phyloP scores from a whole-genome alignment of 164 flowering plant genomes.

The Magnolia kwangsiensis region DNA sequence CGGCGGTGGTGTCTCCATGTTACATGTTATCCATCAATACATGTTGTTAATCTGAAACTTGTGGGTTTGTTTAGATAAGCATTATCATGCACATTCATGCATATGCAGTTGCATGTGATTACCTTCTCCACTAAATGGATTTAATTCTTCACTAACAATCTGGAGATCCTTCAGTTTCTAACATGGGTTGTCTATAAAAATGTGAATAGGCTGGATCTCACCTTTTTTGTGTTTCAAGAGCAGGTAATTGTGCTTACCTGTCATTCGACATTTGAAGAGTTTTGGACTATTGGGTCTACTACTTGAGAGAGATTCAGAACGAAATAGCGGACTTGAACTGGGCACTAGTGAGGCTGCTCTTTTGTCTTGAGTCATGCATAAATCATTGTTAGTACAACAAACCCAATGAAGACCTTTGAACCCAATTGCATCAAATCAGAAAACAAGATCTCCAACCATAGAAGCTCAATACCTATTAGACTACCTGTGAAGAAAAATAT shows the following conservation, averaged over 20 bases:
- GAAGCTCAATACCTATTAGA: constrained; percentile 16
- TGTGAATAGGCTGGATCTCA: not conserved
- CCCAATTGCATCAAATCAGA: not conserved
- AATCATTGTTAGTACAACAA: constrained; percentile 2
- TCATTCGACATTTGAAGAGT: constrained; percentile 27
- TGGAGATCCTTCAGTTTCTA: not conserved
- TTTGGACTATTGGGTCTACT: constrained; percentile 43
- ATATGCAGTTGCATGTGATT: too few species aligned
- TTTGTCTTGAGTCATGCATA: constrained; percentile 38
- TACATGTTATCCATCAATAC: too few species aligned
- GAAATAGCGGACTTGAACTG: constrained; percentile 43
- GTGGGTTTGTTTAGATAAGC: too few species aligned
- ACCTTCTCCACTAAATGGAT: too few species aligned
- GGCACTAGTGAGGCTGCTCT: constrained; percentile 57
- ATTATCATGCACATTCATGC: too few species aligned
- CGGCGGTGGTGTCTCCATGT: too few species aligned
- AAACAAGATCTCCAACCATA: not conserved
- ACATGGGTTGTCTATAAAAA: too few species aligned
- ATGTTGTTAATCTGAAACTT: too few species aligned
- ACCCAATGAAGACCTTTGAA: not conserved
- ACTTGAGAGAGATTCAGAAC: constrained; percentile 52
- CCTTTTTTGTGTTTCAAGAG: not conserved
- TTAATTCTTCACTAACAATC: too few species aligned
- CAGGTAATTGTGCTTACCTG: constrained; percentile 28
- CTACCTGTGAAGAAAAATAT: constrained; percentile 48